Evolutionary conservation across 129 eudicot genomes (phyloP).

Genomic region (Lactuca sativa): DNA sequence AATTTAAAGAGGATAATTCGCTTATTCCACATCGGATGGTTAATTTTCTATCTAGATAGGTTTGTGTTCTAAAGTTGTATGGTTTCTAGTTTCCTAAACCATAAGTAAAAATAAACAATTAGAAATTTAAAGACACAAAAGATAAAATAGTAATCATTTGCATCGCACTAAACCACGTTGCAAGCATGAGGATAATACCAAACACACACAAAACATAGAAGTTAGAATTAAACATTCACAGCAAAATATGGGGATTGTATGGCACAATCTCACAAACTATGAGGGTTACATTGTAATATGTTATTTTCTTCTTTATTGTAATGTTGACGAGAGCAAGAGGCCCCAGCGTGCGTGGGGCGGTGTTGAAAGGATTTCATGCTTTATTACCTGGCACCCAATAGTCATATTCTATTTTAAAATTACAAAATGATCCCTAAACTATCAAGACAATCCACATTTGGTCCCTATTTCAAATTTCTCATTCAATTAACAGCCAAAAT

Average conservation of each 20-base stretch:
- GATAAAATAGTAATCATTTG: too few relatives aligned
- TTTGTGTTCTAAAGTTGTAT: too few relatives aligned
- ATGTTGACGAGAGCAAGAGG: not conserved
- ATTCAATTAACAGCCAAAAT: not conserved
- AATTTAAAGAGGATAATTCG: too few relatives aligned
- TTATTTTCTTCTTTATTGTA: not conserved
- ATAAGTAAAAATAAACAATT: too few relatives aligned
- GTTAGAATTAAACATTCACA: not conserved
- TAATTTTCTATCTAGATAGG: too few relatives aligned
- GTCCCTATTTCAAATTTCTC: not conserved
- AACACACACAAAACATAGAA: not conserved
- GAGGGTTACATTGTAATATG: conserved; percentile 7
- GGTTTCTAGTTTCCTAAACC: too few relatives aligned
- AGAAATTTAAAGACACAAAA: too few relatives aligned
- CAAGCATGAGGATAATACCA: not conserved
- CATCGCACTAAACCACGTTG: not conserved
- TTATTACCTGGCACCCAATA: conserved; percentile 15
- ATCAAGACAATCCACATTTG: not conserved
- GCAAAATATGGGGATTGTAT: conserved; percentile 1
- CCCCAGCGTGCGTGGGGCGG: conserved; percentile 19
- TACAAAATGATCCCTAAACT: not conserved
- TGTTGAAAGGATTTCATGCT: conserved; percentile 16
- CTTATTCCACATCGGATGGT: too few relatives aligned
- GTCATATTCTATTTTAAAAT: not conserved
- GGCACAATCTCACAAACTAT: not conserved